Evolutionary conservation across 179 eudicot species (phyloP).

Genomic region (Beta corolliflora): DNA sequence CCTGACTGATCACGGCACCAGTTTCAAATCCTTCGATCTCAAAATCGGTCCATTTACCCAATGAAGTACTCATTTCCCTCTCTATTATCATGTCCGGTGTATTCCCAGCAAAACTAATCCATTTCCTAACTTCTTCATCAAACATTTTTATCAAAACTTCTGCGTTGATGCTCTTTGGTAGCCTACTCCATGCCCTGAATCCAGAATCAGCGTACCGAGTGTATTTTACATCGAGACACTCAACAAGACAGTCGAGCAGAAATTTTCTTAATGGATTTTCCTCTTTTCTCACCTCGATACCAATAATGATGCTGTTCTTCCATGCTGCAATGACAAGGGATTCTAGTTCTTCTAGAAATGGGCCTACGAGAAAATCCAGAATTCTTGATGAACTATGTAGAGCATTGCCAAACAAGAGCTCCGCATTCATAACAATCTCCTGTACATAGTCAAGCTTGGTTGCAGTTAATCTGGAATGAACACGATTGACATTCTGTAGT

Average conservation of each 20-base stretch:
- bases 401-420: constrained; percentile 50
- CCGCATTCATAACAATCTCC: constrained; percentile 60
- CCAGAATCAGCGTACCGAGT: constrained; percentile 41
- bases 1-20: constrained; percentile 51
- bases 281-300: constrained; percentile 47
- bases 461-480: constrained; percentile 41
- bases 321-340: constrained; percentile 51
- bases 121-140: constrained; percentile 65
- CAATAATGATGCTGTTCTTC: constrained; percentile 45
- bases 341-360: constrained; percentile 65
- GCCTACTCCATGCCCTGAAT: constrained; percentile 44
- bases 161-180: constrained; percentile 42
- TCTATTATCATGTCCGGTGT: constrained; percentile 61
- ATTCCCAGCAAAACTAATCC: constrained; percentile 55
- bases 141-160: constrained; percentile 48
- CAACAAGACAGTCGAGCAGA: constrained; percentile 65
- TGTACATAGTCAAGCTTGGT: constrained; percentile 48
- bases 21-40: constrained; percentile 66
- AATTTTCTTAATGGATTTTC: constrained; percentile 56
- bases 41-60: constrained; percentile 72
- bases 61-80: constrained; percentile 65
- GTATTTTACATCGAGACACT: constrained; percentile 63
- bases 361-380: constrained; percentile 52
- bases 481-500: constrained; percentile 42
- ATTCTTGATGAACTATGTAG: constrained; percentile 25